Base-by-base conservation (phyloP, 2,329 filamentous ascomycete species). In the Phyllosticta ampelicida region DNA sequence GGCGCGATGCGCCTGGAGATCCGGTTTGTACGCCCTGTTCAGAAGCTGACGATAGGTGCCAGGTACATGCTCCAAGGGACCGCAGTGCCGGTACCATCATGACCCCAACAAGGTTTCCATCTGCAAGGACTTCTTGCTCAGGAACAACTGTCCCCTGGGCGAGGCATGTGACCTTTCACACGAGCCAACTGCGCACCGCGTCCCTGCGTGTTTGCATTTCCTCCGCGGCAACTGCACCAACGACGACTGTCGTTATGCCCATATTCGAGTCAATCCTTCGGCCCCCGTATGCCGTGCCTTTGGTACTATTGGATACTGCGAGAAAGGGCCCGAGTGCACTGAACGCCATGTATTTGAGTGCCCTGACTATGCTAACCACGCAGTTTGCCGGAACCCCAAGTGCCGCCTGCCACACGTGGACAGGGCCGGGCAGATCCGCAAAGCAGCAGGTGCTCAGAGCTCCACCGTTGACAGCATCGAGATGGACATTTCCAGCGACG, bases 261-360 rank as follows among this genome's bases (percentile, higher is more conserved):
- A 99, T 77, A 83, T 89, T 65, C 81, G 84, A 69, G 84, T 94
- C 65, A 85, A 86, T 63, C 83, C 87, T 63, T 80, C 81, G 68
- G 89, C 91, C 54, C 84, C 81, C 28, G 89, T 96, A 53, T 99
- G 94, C 75, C 82, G 85, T 65, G 75, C 83, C 19, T 97, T 99
- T 77, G 92, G 89, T 26, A 83, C 85, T 56, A 81, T 91, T 67
- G 92, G 94, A 56, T 97, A 90, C 73, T 97, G 94, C 76, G 85
- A 87, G 61, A 88, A 87, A 70, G 94, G 92, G 61, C 80, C 81
- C 58, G 74, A 79, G 58, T 97, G 94, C 74, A 74, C 82, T 61
- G 84, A 94, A 63, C 86, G 90, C 61, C 94, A 99, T 76, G 86
- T 92, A 60, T 86, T 87, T 74, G 92, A 97, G 73, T 97, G 94